Conservation (phyloP, 2,329 filamentous ascomycete genomes). For the Monilinia vaccinii-corymbosi region DNA sequence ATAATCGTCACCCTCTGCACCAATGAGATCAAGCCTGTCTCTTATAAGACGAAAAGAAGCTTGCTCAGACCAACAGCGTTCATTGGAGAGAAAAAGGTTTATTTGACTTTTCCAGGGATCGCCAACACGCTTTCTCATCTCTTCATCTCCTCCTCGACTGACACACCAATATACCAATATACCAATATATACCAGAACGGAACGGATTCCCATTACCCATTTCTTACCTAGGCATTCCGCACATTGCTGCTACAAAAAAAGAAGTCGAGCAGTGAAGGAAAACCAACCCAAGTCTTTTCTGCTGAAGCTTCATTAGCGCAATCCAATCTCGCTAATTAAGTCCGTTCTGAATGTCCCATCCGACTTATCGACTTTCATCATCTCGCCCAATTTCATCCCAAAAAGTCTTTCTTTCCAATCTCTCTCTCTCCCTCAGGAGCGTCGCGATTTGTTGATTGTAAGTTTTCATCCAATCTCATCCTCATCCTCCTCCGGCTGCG, state of each 20-base stretch:
- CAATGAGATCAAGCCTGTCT: background rate
- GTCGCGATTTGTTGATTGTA: slow-evolving; percentile 9
- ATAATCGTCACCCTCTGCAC: background rate
- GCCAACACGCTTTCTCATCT: background rate
- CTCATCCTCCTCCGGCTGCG: no score
- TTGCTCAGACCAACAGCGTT: background rate
- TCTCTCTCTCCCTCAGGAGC: slow-evolving; percentile 10
- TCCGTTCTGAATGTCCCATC: slow-evolving; percentile 6
- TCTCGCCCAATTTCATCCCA: slow-evolving; percentile 5
- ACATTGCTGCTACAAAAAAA: background rate
- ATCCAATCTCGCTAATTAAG: slow-evolving; percentile 12
- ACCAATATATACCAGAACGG: background rate
- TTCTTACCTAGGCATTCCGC: background rate
- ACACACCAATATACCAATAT: background rate
- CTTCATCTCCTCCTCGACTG: background rate
- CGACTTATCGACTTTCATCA: slow-evolving; percentile 8
- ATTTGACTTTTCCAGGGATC: background rate
- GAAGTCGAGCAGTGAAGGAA: background rate
- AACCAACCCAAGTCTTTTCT: background rate
- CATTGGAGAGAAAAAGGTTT: background rate
- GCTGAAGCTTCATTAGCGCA: slow-evolving; percentile 8
- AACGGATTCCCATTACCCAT: background rate
- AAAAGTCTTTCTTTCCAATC: slow-evolving; percentile 8
- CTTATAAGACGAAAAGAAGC: background rate
- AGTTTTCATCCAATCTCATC: background rate